Conservation (phyloP, 495 filamentous ascomycete genomes). For the Coniosporium apollinis region DNA sequence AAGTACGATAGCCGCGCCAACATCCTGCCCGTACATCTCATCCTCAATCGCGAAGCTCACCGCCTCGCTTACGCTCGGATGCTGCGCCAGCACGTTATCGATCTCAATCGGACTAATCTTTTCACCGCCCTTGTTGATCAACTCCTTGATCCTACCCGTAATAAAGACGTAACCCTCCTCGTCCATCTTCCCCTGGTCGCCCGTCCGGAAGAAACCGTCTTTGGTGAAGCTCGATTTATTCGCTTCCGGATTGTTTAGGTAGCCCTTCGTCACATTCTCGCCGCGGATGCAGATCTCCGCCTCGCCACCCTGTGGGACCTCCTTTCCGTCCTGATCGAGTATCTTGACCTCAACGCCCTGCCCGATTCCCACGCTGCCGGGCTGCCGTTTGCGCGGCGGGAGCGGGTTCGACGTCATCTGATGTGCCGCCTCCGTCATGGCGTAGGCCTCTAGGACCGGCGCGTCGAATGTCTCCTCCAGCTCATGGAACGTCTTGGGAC, state of each 20-base stretch:
- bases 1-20: constrained; percentile 61
- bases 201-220: constrained; percentile 64
- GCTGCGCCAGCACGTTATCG: constrained; percentile 55
- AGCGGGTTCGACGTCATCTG: constrained; percentile 83
- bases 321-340: constrained; percentile 44
- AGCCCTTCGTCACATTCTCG: constrained; percentile 66
- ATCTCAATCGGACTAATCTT: constrained; percentile 54
- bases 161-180: constrained; percentile 27
- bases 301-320: constrained; percentile 44
- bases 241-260: constrained; percentile 62
- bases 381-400: constrained; percentile 51
- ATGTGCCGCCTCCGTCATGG: constrained; percentile 82
- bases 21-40: constrained; percentile 66
- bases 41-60: constrained; percentile 66
- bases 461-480: constrained; percentile 55
- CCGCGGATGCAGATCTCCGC: constrained; percentile 69
- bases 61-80: constrained; percentile 55
- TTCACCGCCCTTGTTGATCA: constrained; percentile 29
- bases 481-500: constrained; percentile 57
- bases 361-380: constrained; percentile 62
- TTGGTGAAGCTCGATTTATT: constrained; percentile 52
- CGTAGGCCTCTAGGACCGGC: constrained; percentile 75
- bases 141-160: constrained; percentile 27
- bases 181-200: constrained; percentile 66
- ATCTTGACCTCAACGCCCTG: constrained; percentile 71